Evolutionary conservation across 352 stramenopile species (phyloP).

Genomic region (Globisporangium rhizosaccharum): DNA sequence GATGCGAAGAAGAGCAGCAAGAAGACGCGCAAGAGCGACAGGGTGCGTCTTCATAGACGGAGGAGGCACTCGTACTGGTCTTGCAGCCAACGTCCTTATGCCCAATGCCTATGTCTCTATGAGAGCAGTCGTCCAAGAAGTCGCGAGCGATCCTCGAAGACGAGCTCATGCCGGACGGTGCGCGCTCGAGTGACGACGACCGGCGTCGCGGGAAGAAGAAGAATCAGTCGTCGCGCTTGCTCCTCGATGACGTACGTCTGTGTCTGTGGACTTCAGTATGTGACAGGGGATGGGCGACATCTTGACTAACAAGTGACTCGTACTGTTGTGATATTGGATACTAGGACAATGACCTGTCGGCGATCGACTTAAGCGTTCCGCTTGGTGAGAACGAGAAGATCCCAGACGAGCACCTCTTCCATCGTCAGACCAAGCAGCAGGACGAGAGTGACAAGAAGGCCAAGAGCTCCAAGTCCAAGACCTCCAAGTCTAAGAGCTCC

Average conservation of each 20-base stretch:
- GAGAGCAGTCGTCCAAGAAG: conserved; percentile 33
- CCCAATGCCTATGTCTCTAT: background rate
- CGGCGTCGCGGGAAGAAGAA: conserved; percentile 48
- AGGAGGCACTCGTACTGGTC: conserved; percentile 1
- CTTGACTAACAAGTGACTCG: background rate
- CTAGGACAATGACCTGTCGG: conserved; percentile 65
- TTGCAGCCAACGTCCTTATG: background rate
- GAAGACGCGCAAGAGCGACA: conserved; percentile 62
- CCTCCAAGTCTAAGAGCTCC: background rate
- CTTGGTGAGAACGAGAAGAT: conserved; percentile 72
- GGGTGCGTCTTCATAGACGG: conserved; percentile 19
- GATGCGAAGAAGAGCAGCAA: conserved; percentile 49
- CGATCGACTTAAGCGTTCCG: conserved; percentile 75
- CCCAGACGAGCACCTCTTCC: conserved; percentile 76
- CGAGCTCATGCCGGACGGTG: conserved; percentile 75
- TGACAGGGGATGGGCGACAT: background rate
- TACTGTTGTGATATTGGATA: background rate
- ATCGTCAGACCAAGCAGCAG: conserved; percentile 47
- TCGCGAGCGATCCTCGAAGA: conserved; percentile 57
- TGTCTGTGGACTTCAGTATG: background rate
- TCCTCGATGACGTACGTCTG: conserved; percentile 30
- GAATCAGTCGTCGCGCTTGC: background rate
- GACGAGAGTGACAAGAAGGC: conserved; percentile 52
- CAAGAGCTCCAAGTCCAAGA: conserved; percentile 35
- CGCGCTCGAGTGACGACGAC: conserved; percentile 66